These are phyloP conservation scores for Wickerhamomyces silvicola DNA, from an alignment of 805 yeast genomes.

Conservation along the genomic window DNA sequence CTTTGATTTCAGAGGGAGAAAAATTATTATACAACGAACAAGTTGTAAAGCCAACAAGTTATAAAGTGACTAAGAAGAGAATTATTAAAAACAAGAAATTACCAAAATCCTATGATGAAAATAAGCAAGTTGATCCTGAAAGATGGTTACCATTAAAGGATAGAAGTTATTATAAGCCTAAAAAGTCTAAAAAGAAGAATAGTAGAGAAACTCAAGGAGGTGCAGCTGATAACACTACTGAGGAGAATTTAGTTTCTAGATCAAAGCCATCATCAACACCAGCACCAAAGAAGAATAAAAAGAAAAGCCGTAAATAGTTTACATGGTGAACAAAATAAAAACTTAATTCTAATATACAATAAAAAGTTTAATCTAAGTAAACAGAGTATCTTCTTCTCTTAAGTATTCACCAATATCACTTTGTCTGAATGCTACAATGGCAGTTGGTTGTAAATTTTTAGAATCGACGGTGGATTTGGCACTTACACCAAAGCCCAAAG, in stretches of 20 bases:
- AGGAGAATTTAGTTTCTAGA: conserved; percentile 23
- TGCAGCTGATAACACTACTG: conserved; percentile 39
- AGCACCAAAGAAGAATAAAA: conserved; percentile 13
- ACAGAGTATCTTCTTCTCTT: conserved; percentile 95
- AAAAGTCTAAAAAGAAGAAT: conserved; percentile 43
- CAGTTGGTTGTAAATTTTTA: conserved; percentile 85
- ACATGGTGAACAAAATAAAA: not conserved
- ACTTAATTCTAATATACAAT: conserved; percentile 5
- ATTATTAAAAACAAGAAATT: conserved; percentile 27
- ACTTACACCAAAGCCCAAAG: conserved; percentile 92
- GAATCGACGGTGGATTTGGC: conserved; percentile 89
- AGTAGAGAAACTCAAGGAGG: conserved; percentile 57
- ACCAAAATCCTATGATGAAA: conserved; percentile 36
- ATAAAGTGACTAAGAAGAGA: conserved; percentile 24
- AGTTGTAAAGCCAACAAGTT: conserved; percentile 4
- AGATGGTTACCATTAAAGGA: conserved; percentile 91
- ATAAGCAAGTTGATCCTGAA: conserved; percentile 50
- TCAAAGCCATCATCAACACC: conserved; percentile 3
- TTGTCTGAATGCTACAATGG: conserved; percentile 92
- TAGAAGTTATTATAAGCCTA: conserved; percentile 76
- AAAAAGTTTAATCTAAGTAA: conserved; percentile 44
- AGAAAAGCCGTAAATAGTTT: conserved; percentile 21
- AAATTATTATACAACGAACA: conserved; percentile 10
- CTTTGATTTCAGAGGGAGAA: conserved; percentile 21
- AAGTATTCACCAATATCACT: conserved; percentile 96